Base-by-base conservation (phyloP, 106 monocot species). In the Dioscorea dumetorum region DNA sequence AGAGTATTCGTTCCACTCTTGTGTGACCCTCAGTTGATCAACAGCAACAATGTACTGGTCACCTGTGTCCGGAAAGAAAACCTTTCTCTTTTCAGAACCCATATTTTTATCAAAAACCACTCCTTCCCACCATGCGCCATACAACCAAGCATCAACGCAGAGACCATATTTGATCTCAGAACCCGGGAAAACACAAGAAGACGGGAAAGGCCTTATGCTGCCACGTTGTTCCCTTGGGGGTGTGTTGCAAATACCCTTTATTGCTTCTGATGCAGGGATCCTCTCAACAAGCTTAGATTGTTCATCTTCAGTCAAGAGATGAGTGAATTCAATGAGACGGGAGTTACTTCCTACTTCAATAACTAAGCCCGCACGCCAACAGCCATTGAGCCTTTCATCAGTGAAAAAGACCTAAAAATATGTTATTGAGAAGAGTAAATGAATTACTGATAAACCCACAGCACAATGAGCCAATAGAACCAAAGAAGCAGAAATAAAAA, bases 101-200 rank as follows among this genome's bases (percentile, higher is more conserved):
- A 81, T 74, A 1, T 64, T 17, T 8, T 61, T 66, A 63, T 91
- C 86, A 57, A 86, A 79, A 14, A 86, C 60, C 0, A 86, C 90
- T 11, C 90, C 90, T 77, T 91, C 90, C 83, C 86, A 91, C 90
- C 86, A 91, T 12, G 78, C 81, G 66, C 74, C 74, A 59, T 86
- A 22, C n/a, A 91, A 51, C 22, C 73, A 73, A 16, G 76, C 90
- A 81, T 91, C 90, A 59, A 91, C 83, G 63, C 90, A 91, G 9
- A 77, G 48, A 17, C 86, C 83, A 54, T 84, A 91, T 28, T 50
- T 68, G 48, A 83, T 50, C 11, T 65, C 70, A 8, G 31, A 24
- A 24, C n/a, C 33, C 8, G 72, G 48, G 13, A 76, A 35, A 28
- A 33, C 50, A 51, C 24, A 17, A 35, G 15, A 60, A 62, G 86